Evolutionary conservation across 768 basidiomycete genomes (phyloP).

Genomic region (Rhizopogon sp.): DNA sequence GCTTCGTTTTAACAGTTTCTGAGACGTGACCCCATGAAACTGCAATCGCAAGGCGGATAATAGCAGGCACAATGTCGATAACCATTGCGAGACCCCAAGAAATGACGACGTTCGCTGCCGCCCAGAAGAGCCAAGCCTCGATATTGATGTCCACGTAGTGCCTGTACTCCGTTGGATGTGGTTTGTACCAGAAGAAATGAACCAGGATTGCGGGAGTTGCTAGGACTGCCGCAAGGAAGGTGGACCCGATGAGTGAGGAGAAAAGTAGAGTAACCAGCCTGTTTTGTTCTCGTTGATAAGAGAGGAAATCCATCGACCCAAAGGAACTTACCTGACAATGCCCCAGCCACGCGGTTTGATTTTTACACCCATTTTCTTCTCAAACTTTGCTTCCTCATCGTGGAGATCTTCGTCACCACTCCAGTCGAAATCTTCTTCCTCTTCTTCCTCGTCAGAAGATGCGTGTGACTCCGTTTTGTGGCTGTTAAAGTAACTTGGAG

Average conservation of each 20-base stretch:
- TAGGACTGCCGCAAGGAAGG: constrained; percentile 56
- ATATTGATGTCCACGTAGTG: constrained; percentile 60
- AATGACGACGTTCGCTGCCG: constrained; percentile 68
- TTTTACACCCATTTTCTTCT: constrained; percentile 49
- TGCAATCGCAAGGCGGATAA: constrained; percentile 48
- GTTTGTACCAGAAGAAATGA: constrained; percentile 68
- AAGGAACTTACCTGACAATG: constrained; percentile 41
- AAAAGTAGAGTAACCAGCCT: constrained; percentile 61
- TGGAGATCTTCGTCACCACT: constrained; percentile 72
- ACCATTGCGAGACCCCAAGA: constrained; percentile 77
- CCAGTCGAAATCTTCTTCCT: constrained; percentile 65
- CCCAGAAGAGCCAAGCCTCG: constrained; percentile 80
- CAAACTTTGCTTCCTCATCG: constrained; percentile 65
- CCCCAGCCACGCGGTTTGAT: constrained; percentile 45
- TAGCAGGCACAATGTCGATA: constrained; percentile 60
- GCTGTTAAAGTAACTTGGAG: constrained; percentile 20
- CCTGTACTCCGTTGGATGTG: constrained; percentile 49
- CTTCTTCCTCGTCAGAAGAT: constrained; percentile 55
- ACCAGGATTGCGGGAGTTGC: constrained; percentile 58
- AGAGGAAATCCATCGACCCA: background rate
- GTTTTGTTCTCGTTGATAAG: constrained; percentile 1
- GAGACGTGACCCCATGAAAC: constrained; percentile 73
- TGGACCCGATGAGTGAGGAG: constrained; percentile 70
- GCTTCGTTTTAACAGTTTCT: constrained; percentile 56
- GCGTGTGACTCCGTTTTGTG: constrained; percentile 30